These are phyloP conservation scores for Aspergillus latus DNA, from an alignment of 2,329 filamentous ascomycete species.

Conservation along the genomic window DNA sequence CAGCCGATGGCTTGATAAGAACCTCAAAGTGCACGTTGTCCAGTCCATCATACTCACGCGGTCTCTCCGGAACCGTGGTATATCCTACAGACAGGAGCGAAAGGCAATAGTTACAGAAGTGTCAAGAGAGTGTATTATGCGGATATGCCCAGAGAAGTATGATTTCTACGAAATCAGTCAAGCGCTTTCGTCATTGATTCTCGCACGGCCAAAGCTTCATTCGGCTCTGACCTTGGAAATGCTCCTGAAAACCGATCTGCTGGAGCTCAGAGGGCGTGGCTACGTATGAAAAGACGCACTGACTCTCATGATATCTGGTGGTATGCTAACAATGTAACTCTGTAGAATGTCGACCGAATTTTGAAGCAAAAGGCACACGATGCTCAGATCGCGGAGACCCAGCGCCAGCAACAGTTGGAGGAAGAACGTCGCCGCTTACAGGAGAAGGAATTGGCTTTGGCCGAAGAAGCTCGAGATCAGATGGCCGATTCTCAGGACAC, in stretches of 20 bases:
- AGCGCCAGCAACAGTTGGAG: constrained; percentile 69
- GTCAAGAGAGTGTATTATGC: constrained; percentile 65
- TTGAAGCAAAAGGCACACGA: constrained; percentile 84
- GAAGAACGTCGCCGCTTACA: constrained; percentile 69
- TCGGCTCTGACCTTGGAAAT: constrained; percentile 90
- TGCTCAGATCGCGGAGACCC: constrained; percentile 80
- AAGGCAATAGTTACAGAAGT: constrained; percentile 67
- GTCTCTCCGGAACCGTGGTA: constrained; percentile 68
- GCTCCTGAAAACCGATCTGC: constrained; percentile 79
- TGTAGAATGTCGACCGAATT: constrained; percentile 82
- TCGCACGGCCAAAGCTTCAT: constrained; percentile 81
- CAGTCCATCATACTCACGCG: constrained; percentile 74
- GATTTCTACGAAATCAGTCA: constrained; percentile 93
- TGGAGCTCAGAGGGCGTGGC: constrained; percentile 78
- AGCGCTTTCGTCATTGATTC: constrained; percentile 75
- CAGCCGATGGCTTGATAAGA: constrained; percentile 84
- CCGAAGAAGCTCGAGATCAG: constrained; percentile 33
- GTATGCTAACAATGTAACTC: neutral
- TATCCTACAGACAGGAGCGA: constrained; percentile 71
- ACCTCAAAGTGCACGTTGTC: constrained; percentile 75
- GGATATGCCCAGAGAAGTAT: constrained; percentile 68
- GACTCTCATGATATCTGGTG: neutral
- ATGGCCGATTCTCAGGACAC: constrained; percentile 34
- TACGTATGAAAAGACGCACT: constrained; percentile 51
- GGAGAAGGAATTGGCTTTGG: constrained; percentile 56